Evolutionary conservation across 1,284 basidiomycete genomes (phyloP).

Genomic region (Pterula multifida): DNA sequence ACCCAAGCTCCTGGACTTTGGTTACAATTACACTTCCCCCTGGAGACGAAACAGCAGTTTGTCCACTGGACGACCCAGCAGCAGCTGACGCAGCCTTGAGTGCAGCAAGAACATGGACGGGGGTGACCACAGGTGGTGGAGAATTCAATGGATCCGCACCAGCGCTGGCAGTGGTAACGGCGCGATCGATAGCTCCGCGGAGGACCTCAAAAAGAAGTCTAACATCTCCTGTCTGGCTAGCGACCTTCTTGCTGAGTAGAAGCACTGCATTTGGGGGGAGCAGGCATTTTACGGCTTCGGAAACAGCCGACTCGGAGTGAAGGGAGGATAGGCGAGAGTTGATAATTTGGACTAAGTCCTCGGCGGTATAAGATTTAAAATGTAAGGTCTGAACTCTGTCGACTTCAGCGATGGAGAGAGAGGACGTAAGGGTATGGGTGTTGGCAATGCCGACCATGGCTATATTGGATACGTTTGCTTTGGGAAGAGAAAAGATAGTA

Average conservation of each 20-base stretch:
- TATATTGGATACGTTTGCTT: slow-evolving; percentile 32
- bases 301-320: slow-evolving; percentile 16
- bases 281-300: slow-evolving; percentile 34
- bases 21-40: slow-evolving; percentile 48
- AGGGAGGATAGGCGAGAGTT: slow-evolving; percentile 41
- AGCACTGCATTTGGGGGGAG: slow-evolving; percentile 49
- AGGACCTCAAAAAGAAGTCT: slow-evolving; percentile 66
- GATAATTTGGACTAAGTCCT: slow-evolving; percentile 55
- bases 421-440: slow-evolving; percentile 65
- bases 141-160: slow-evolving; percentile 27
- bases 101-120: slow-evolving; percentile 52
- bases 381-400: slow-evolving; percentile 51
- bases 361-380: slow-evolving; percentile 61
- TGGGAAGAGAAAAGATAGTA: slow-evolving; percentile 51
- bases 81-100: slow-evolving; percentile 57
- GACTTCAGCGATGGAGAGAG: slow-evolving; percentile 26
- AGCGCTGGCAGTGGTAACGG: slow-evolving; percentile 19
- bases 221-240: slow-evolving; percentile 68
- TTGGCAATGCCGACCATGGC: slow-evolving; percentile 73
- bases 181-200: slow-evolving; percentile 63
- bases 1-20: slow-evolving; percentile 53
- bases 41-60: slow-evolving; percentile 16
- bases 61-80: slow-evolving; percentile 18
- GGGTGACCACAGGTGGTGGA: slow-evolving; percentile 37
- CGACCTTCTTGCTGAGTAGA: slow-evolving; percentile 65